A percentile compares a stretch with the other conserved stretches of the same genome.
These are phyloP conservation scores for Stevia rebaudiana DNA, from an alignment of 140 eudicot species.

Conservation along the genomic window DNA sequence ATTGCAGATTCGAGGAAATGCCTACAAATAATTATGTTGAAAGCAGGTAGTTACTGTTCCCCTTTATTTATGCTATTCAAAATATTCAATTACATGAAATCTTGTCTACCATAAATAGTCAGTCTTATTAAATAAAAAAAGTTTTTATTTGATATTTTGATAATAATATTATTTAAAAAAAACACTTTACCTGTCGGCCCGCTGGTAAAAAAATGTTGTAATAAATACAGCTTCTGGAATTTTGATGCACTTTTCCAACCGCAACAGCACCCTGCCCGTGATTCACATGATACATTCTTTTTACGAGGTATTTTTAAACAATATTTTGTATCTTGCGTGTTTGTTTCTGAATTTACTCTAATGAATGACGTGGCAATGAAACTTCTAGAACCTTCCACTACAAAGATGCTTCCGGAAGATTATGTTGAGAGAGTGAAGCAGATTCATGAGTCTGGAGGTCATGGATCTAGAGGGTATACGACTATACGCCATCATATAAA, in stretches of 20 bases:
- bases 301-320: slow-evolving; percentile 51
- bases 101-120: not conserved
- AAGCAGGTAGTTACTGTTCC: slow-evolving; percentile 59
- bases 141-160: slow-evolving; percentile 2
- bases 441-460: slow-evolving; percentile 93
- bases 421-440: slow-evolving; percentile 83
- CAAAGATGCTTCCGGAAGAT: slow-evolving; percentile 82
- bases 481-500: no score
- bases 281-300: slow-evolving; percentile 96
- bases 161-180: not conserved
- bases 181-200: not conserved
- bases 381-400: slow-evolving; percentile 75
- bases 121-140: not conserved
- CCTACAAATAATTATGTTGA: slow-evolving; percentile 93
- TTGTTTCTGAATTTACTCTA: not conserved
- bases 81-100: no score
- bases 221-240: slow-evolving; percentile 77
- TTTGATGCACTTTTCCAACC: slow-evolving; percentile 98
- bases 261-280: slow-evolving; percentile 99
- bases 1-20: slow-evolving; percentile 93
- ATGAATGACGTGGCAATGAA: slow-evolving; percentile 9
- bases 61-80: slow-evolving; percentile 3
- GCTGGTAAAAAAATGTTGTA: not conserved
- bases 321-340: not conserved
- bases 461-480: slow-evolving; percentile 88